Percentiles rank a stretch among this genome's conserved stretches.
phyloP scores from a whole-genome alignment of 805 yeast species.

The Wickerhamiella vanderwaltii region DNA sequence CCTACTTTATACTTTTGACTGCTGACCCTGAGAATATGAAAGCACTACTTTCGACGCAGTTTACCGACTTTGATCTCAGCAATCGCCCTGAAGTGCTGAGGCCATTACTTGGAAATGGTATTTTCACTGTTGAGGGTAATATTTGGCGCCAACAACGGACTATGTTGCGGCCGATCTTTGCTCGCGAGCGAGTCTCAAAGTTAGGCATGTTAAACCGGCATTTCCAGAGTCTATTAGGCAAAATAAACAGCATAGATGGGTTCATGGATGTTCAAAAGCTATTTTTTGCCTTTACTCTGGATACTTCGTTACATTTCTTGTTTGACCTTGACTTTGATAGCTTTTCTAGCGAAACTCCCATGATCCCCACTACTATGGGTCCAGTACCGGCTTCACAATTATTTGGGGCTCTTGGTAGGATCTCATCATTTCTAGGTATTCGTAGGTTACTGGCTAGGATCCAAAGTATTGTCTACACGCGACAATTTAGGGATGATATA shows the following conservation, averaged over 20 bases:
- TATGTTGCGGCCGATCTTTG: conserved; percentile 27
- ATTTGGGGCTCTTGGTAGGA: conserved; percentile 17
- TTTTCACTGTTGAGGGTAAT: conserved; percentile 26
- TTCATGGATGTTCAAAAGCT: conserved; percentile 23
- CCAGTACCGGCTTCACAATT: conserved; percentile 10
- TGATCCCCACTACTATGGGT: conserved; percentile 11
- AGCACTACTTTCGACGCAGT: conserved; percentile 25
- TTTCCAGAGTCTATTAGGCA: neutral
- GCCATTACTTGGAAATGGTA: conserved; percentile 27
- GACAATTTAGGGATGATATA: conserved; percentile 27
- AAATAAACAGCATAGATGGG: neutral
- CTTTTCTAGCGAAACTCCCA: conserved; percentile 12
- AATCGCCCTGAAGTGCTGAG: conserved; percentile 19
- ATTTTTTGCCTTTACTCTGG: conserved; percentile 25
- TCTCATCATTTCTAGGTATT: conserved; percentile 16
- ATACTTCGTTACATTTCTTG: conserved; percentile 42
- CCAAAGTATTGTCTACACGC: conserved; percentile 13
- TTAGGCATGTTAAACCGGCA: conserved; percentile 21
- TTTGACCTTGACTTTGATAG: conserved; percentile 25
- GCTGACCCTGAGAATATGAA: conserved; percentile 26
- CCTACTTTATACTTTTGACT: conserved; percentile 15
- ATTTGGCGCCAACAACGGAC: conserved; percentile 28
- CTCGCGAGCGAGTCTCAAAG: conserved; percentile 22
- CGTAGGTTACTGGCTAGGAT: conserved; percentile 17
- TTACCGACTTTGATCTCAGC: conserved; percentile 25